Percentiles rank a stretch among this genome's conserved stretches.
These are phyloP conservation scores for Cyberlindnera samutprakarnensis DNA, from an alignment of 805 yeast species.

Conservation along the genomic window DNA sequence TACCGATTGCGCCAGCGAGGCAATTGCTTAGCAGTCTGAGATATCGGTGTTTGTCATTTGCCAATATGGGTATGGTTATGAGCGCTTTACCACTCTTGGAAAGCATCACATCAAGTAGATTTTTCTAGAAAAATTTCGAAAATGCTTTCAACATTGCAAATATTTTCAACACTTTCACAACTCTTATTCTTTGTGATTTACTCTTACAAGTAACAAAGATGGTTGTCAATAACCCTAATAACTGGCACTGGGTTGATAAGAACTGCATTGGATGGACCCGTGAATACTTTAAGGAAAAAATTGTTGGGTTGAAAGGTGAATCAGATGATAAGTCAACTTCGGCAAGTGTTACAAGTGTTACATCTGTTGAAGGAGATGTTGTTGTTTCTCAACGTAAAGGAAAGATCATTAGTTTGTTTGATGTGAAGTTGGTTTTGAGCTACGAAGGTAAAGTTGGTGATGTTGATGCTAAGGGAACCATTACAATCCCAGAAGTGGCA, in stretches of 20 bases:
- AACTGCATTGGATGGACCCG: conserved; percentile 92
- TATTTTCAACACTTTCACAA: no score
- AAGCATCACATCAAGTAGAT: not conserved
- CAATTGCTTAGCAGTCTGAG: conserved; percentile 4
- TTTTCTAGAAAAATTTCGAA: not conserved
- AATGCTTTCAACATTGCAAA: no score
- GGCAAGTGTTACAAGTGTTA: conserved; percentile 27
- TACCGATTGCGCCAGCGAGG: conserved; percentile 30
- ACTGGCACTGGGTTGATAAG: conserved; percentile 99
- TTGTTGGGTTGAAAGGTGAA: conserved; percentile 38
- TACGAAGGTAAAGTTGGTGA: conserved; percentile 41
- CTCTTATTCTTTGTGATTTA: no score
- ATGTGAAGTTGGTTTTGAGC: conserved; percentile 58
- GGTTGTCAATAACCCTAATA: conserved; percentile 96
- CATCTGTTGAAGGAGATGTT: conserved; percentile 81
- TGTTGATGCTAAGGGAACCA: conserved; percentile 54
- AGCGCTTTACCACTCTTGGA: not conserved
- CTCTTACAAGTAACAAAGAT: conserved; percentile 34
- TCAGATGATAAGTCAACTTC: conserved; percentile 25
- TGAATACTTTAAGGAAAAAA: conserved; percentile 57
- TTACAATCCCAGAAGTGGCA: conserved; percentile 85
- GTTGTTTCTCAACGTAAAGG: conserved; percentile 98
- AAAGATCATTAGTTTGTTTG: conserved; percentile 87
- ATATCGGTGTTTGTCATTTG: not conserved
- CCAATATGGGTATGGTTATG: not conserved